phyloP scores from a whole-genome alignment of 176 grass and related monocot species.

The Areca catechu region DNA sequence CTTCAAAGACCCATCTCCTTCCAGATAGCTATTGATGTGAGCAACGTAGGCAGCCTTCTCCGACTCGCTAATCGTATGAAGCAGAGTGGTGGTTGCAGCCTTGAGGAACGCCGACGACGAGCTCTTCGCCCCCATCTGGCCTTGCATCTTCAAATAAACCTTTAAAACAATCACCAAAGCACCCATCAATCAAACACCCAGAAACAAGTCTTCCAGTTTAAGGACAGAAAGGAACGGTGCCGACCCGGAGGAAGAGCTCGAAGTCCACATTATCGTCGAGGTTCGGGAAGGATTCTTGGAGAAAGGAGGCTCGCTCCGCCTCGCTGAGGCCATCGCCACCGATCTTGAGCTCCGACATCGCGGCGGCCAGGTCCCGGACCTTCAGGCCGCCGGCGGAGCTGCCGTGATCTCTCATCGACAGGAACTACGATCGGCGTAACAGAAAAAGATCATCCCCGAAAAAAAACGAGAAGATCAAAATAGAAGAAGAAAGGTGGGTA shows the following conservation, averaged over 20 bases:
- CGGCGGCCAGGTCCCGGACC: conserved; percentile 50
- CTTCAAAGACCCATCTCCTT: conserved; percentile 58
- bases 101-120: conserved; percentile 44
- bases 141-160: conserved; percentile 72
- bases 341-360: conserved; percentile 34
- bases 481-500: background rate
- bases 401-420: conserved; percentile 25
- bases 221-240: background rate
- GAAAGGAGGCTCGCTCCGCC: conserved; percentile 44
- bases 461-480: too few species aligned
- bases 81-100: conserved; percentile 78
- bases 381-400: conserved; percentile 31
- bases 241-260: conserved; percentile 70
- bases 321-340: conserved; percentile 26
- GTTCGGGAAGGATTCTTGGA: conserved; percentile 33
- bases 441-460: too few species aligned
- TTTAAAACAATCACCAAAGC: background rate
- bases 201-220: background rate
- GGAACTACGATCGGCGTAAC: conserved; percentile 19
- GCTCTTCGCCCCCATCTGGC: conserved; percentile 27
- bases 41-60: conserved; percentile 90
- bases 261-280: conserved; percentile 48
- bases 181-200: background rate
- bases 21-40: conserved; percentile 86
- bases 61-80: conserved; percentile 95